phyloP scores from a whole-genome alignment of 1,139 yeast genomes.

The Magnusiomyces sp. region DNA sequence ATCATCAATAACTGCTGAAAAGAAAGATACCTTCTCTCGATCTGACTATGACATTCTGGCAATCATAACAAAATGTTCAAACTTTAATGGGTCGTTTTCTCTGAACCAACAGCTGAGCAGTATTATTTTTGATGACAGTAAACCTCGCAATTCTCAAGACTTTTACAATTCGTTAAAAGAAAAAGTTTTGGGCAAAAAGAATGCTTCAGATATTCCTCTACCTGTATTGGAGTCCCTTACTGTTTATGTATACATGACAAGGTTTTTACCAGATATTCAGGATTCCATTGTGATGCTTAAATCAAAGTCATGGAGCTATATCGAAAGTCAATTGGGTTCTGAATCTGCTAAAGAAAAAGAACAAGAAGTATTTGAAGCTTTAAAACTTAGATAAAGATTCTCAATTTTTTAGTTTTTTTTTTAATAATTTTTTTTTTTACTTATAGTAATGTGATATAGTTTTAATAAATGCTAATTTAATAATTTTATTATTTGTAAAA shows the following conservation, averaged over 20 bases:
- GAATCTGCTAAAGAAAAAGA: too few species aligned
- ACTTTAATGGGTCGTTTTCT: conserved; percentile 9
- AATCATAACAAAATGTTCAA: conserved; percentile 1
- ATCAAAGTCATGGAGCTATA: not conserved
- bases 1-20: not conserved
- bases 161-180: not conserved
- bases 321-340: too few species aligned
- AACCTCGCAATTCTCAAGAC: too few species aligned
- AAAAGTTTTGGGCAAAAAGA: not conserved
- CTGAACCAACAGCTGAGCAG: not conserved
- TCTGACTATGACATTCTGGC: not conserved
- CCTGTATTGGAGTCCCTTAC: not conserved
- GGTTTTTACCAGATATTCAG: not conserved
- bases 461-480: too few species aligned
- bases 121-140: not conserved
- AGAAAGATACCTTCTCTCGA: not conserved
- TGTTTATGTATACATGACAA: not conserved
- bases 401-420: too few species aligned
- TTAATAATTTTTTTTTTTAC: too few species aligned
- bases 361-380: too few species aligned
- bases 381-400: too few species aligned
- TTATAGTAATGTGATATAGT: too few species aligned
- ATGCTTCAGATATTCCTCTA: not conserved
- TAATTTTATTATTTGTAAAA: too few species aligned
- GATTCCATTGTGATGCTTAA: not conserved